Conservation (phyloP, 2,329 filamentous ascomycete species). For the Colletotrichum gloeosporioides region DNA sequence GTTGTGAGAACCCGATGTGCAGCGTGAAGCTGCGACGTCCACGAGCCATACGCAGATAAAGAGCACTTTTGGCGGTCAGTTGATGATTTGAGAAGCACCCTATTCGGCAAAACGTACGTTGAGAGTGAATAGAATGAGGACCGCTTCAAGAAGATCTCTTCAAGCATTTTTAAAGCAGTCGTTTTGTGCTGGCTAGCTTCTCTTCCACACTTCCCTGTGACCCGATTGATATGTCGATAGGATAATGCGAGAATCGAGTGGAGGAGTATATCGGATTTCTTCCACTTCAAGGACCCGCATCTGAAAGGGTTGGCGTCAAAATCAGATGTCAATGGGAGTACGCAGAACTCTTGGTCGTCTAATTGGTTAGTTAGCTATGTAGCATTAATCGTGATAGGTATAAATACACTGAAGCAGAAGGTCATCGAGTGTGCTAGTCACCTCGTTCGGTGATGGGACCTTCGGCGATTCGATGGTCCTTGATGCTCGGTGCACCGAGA, state of each 20-base stretch:
- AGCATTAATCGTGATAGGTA: background rate
- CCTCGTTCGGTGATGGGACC: background rate
- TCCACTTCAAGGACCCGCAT: constrained; percentile 23
- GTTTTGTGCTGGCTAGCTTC: constrained; percentile 28
- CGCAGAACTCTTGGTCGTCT: constrained; percentile 39
- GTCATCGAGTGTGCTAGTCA: background rate
- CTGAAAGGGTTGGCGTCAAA: constrained; percentile 37
- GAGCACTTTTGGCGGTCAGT: constrained; percentile 28
- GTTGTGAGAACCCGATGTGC: constrained; percentile 29
- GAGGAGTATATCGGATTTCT: constrained; percentile 32
- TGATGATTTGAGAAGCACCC: background rate
- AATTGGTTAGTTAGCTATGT: background rate
- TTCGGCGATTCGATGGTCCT: background rate
- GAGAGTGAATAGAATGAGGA: constrained; percentile 35
- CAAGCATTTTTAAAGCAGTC: constrained; percentile 29
- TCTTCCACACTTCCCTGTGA: constrained; percentile 25
- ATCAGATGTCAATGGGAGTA: constrained; percentile 36
- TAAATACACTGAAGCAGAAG: background rate
- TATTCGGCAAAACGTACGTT: constrained; percentile 27
- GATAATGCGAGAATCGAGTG: constrained; percentile 36
- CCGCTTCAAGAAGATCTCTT: constrained; percentile 29
- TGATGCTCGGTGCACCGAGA: background rate
- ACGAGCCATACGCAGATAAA: constrained; percentile 35
- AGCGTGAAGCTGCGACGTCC: constrained; percentile 29
- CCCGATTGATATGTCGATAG: constrained; percentile 31